Evolutionary conservation across 371 early-diverging fungal genomes (phyloP).

Genomic region (Mucor plumbeus): DNA sequence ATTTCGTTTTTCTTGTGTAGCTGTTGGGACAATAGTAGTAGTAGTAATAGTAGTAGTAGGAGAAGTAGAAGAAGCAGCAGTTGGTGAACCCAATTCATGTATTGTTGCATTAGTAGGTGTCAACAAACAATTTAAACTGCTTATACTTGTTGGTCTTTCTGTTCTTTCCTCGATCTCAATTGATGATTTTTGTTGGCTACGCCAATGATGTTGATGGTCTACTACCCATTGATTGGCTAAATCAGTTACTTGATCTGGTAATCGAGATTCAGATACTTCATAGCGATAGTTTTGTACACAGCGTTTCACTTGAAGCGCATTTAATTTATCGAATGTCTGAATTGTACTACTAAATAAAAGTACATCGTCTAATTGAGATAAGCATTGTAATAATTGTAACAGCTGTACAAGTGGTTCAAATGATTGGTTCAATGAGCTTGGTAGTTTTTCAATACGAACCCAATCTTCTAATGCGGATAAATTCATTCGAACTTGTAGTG

Average conservation of each 20-base stretch:
- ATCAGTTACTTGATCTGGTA: constrained; percentile 67
- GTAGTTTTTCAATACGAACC: constrained; percentile 62
- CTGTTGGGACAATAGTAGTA: background rate
- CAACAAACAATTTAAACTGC: constrained; percentile 23
- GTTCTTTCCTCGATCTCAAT: background rate
- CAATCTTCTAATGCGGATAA: constrained; percentile 81
- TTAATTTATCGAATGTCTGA: constrained; percentile 62
- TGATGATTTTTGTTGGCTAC: constrained; percentile 2
- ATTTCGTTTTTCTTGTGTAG: constrained; percentile 21
- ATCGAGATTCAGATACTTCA: constrained; percentile 74
- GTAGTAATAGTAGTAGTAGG: background rate
- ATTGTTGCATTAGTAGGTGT: constrained; percentile 8
- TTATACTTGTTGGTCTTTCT: constrained; percentile 21
- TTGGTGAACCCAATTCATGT: constrained; percentile 4
- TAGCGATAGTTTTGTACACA: constrained; percentile 82
- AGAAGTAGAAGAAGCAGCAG: too few relatives aligned
- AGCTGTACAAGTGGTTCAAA: constrained; percentile 74
- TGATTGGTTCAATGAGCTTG: constrained; percentile 39
- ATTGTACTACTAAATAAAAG: constrained; percentile 71
- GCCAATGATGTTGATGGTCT: constrained; percentile 42
- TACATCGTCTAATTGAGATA: constrained; percentile 71
- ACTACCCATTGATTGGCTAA: constrained; percentile 65
- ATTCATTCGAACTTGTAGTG: constrained; percentile 86
- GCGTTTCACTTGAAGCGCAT: constrained; percentile 70
- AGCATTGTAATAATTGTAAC: constrained; percentile 80